Base-by-base conservation (phyloP, 2,329 filamentous ascomycete species). In the Penicillium concentricum region DNA sequence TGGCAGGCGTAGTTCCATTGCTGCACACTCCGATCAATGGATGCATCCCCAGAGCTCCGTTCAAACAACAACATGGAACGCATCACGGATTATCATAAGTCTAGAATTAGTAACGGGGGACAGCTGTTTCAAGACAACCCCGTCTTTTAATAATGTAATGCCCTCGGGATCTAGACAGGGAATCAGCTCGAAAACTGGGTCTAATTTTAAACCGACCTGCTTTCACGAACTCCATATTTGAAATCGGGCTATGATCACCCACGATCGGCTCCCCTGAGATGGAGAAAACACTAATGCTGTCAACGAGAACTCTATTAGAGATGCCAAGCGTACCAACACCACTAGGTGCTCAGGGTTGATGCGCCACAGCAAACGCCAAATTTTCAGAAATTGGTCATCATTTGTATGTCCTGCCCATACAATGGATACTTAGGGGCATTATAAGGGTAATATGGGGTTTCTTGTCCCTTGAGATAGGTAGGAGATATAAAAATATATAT, bases 1-100 rank as follows among this genome's bases (percentile, higher is more conserved):
- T 71, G 69, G 4, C 64, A 67, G 6, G 53, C 62, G 35, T 56
- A 61, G 44, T 71, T 67, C 66, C 64, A 69, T 22, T 52, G 58
- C 32, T 70, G 63, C n/a, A 68, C 58, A 34, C 57, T 55, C 30
- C n/a, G 48, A 38, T 68, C 57, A n/a, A 67, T 57, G 5, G 54
- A 22, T 1, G 12, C 47, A 51, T 55, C 30, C 20, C 34, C 50
- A n/a, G 26, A 47, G 47, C 57, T 51, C 34, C 54, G 59, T 54
- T 41, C 57, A 10, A 56, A 22, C 20, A 62, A 44, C 13, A 46
- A 45, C 22, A 51, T 37, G 10, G 32, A n/a, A 24, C 26, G 16
- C 58, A 58, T 51, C 22, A 22, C 15, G 38, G 22, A 26, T 35
- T n/a, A 18, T 8, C 20, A 35, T 24, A 28, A 35, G 22, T 13